These are phyloP conservation scores for Onygenales sp. DNA, from an alignment of 2,329 filamentous ascomycete genomes.

Conservation along the genomic window DNA sequence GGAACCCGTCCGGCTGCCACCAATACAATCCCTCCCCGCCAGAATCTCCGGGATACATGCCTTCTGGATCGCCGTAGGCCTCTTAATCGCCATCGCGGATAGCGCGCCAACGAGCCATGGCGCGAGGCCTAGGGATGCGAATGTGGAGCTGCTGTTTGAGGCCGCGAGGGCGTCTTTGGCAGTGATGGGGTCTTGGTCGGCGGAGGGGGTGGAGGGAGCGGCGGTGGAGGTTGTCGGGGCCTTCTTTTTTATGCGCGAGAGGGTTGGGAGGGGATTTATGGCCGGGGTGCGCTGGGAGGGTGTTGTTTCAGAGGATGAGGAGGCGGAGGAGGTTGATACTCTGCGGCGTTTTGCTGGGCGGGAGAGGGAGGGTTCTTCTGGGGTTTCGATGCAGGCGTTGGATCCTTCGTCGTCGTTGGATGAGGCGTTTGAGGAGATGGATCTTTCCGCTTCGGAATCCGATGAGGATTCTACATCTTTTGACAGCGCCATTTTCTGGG, in stretches of 20 bases:
- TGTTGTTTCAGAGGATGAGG: not conserved
- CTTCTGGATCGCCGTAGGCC: constrained; percentile 86
- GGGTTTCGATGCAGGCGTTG: not conserved
- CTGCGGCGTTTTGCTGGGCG: constrained; percentile 31
- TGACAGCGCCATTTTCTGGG: constrained; percentile 20
- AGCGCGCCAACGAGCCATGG: constrained; percentile 86
- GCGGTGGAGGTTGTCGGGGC: constrained; percentile 7
- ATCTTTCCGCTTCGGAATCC: constrained; percentile 12
- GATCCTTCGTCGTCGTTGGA: not conserved
- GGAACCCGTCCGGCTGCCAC: constrained; percentile 86
- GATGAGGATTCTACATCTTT: constrained; percentile 14
- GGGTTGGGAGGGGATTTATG: constrained; percentile 25
- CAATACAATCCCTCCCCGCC: constrained; percentile 86
- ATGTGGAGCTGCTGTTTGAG: constrained; percentile 42
- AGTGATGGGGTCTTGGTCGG: constrained; percentile 22
- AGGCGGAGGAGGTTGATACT: constrained; percentile 25
- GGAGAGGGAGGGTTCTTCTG: constrained; percentile 12
- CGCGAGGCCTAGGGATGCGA: constrained; percentile 61
- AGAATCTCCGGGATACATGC: constrained; percentile 89
- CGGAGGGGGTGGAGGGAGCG: constrained; percentile 10
- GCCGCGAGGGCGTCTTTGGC: constrained; percentile 30
- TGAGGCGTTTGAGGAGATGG: not conserved
- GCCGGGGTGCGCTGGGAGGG: constrained; percentile 3
- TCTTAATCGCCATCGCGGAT: constrained; percentile 65
- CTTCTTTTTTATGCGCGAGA: constrained; percentile 35